Conservation (phyloP, 2,329 filamentous ascomycete species). For the Akanthomyces dipterigenus region DNA sequence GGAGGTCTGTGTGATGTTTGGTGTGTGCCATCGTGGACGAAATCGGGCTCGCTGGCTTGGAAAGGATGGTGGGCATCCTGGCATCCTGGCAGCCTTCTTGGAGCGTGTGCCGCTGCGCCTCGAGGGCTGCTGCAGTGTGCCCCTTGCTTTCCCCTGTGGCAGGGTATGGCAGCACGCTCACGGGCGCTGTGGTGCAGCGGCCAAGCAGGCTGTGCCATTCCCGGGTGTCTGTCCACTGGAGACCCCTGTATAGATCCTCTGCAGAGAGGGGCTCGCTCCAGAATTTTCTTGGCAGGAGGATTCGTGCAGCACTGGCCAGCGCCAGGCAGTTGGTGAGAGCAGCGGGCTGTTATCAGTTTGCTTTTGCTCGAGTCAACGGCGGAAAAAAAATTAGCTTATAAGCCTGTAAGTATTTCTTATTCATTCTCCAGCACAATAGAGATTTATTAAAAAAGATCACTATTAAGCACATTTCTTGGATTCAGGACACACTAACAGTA, state of each 20-base stretch:
- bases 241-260: neutral
- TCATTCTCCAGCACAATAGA: no score
- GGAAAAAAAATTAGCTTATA: no score
- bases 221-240: neutral
- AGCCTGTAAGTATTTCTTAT: no score
- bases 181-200: neutral
- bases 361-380: no score
- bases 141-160: neutral
- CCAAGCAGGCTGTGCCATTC: neutral
- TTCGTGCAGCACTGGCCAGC: neutral
- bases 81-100: neutral
- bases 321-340: no score
- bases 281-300: constrained; percentile 2
- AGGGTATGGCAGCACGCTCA: neutral
- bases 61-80: neutral
- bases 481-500: no score
- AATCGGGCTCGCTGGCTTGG: neutral
- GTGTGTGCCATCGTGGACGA: no score
- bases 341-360: no score
- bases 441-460: no score
- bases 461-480: no score
- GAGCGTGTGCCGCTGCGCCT: neutral
- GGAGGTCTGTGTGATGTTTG: no score
- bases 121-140: neutral
- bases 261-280: neutral